phyloP scores from a whole-genome alignment of 495 filamentous ascomycete species.

The Polyplosphaeria fusca region DNA sequence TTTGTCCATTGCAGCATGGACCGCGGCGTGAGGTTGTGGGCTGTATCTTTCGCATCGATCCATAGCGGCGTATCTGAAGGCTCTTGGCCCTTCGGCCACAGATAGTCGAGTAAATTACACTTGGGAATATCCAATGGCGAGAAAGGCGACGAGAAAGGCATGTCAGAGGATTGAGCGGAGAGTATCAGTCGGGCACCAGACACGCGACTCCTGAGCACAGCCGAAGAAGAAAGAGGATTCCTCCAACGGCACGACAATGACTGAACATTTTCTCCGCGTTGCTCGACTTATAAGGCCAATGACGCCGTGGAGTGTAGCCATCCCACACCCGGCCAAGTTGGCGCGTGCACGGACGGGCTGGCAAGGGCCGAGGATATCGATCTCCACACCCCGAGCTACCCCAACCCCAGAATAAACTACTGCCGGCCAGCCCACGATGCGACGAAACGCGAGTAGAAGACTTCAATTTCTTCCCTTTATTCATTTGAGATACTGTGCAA shows the following conservation, averaged over 20 bases:
- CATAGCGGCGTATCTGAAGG: slow-evolving; percentile 45
- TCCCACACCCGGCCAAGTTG: slow-evolving; percentile 12
- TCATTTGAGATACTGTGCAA: neutral
- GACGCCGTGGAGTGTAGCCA: slow-evolving; percentile 14
- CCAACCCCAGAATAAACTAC: slow-evolving; percentile 1
- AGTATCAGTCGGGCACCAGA: neutral
- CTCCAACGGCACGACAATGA: neutral
- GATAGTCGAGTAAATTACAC: slow-evolving; percentile 45
- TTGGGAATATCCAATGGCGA: slow-evolving; percentile 43
- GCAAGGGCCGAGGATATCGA: slow-evolving; percentile 29
- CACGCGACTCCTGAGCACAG: neutral
- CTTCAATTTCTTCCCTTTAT: neutral
- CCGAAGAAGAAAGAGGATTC: neutral
- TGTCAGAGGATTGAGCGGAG: slow-evolving; percentile 16
- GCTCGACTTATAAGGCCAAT: slow-evolving; percentile 8
- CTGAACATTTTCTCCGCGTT: slow-evolving; percentile 9
- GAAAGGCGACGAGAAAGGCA: slow-evolving; percentile 41
- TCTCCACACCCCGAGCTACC: slow-evolving; percentile 30
- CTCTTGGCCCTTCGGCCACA: slow-evolving; percentile 43
- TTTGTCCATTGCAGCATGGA: slow-evolving; percentile 47
- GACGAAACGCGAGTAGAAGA: neutral
- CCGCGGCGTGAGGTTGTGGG: slow-evolving; percentile 38
- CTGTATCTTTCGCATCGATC: slow-evolving; percentile 45
- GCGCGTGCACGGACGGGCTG: neutral
- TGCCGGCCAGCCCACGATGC: slow-evolving; percentile 6